Evolutionary conservation across 1,139 yeast species (phyloP).

Genomic region (Magnusiomyces ingens): DNA sequence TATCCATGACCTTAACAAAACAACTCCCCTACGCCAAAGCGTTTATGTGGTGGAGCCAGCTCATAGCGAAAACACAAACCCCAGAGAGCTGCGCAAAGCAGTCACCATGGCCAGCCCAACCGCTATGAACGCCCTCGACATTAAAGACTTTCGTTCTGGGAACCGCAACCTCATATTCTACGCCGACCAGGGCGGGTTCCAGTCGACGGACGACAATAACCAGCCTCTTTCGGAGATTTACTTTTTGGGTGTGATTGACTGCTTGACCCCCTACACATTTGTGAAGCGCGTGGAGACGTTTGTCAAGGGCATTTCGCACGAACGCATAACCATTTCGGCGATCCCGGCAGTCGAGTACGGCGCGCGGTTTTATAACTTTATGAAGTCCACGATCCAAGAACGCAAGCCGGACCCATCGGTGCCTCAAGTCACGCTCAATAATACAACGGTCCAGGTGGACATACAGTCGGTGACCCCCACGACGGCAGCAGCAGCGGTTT

Average conservation of each 20-base stretch:
- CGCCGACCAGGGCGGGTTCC: constrained; percentile 80
- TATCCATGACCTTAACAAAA: constrained; percentile 64
- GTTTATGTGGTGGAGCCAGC: constrained; percentile 35
- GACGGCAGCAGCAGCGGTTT: too few species aligned
- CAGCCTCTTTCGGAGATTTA: constrained; percentile 66
- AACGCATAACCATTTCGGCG: constrained; percentile 70
- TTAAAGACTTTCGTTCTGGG: constrained; percentile 28
- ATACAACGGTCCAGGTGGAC: neutral
- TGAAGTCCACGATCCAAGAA: constrained; percentile 35
- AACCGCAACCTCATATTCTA: constrained; percentile 49
- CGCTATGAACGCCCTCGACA: constrained; percentile 30
- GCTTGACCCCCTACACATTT: constrained; percentile 77
- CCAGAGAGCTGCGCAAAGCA: constrained; percentile 34
- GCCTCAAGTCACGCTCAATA: too few species aligned
- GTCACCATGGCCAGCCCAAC: constrained; percentile 35
- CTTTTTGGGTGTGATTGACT: constrained; percentile 90
- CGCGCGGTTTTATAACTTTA: constrained; percentile 69
- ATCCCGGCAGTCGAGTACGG: constrained; percentile 90
- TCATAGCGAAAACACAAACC: constrained; percentile 26
- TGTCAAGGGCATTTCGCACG: constrained; percentile 69
- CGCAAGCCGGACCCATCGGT: neutral
- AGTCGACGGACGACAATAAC: constrained; percentile 62
- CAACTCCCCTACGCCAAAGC: constrained; percentile 38
- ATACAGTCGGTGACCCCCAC: neutral
- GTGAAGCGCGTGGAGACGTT: constrained; percentile 78